phyloP scores from a whole-genome alignment of 1,284 basidiomycete genomes.

The Fomitopsis pinicola region DNA sequence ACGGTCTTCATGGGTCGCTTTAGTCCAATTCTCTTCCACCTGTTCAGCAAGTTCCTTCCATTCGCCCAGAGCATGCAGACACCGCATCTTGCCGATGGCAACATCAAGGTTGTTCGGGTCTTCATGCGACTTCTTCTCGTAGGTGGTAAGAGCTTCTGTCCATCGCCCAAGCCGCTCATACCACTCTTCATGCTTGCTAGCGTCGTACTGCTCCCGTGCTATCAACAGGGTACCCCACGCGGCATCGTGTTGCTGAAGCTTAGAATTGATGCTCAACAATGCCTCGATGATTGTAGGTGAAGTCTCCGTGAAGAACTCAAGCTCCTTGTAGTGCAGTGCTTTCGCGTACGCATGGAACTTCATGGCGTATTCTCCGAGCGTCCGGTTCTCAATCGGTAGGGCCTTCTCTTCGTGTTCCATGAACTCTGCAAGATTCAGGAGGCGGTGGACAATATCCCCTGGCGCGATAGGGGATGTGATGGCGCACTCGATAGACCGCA shows the following conservation, averaged over 20 bases:
- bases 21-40: slow-evolving; percentile 89
- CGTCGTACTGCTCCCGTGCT: slow-evolving; percentile 82
- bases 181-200: slow-evolving; percentile 95
- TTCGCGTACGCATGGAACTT: slow-evolving; percentile 97
- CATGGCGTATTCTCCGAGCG: slow-evolving; percentile 91
- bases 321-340: slow-evolving; percentile 97
- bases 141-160: slow-evolving; percentile 90
- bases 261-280: slow-evolving; percentile 96
- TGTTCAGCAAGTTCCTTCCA: slow-evolving; percentile 91
- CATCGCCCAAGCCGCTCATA: slow-evolving; percentile 96
- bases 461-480: slow-evolving; percentile 81
- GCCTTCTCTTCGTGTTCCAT: slow-evolving; percentile 99
- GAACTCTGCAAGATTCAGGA: slow-evolving; percentile 97
- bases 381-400: slow-evolving; percentile 90
- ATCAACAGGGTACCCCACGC: slow-evolving; percentile 92
- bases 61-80: slow-evolving; percentile 95
- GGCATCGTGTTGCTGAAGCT: slow-evolving; percentile 94
- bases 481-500: slow-evolving; percentile 86
- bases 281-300: slow-evolving; percentile 90
- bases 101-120: slow-evolving; percentile 72
- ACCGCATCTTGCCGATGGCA: slow-evolving; percentile 90
- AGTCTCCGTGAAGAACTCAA: slow-evolving; percentile 93
- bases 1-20: slow-evolving; percentile 80
- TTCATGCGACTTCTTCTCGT: slow-evolving; percentile 73
- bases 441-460: slow-evolving; percentile 88